phyloP scores from a whole-genome alignment of 2,329 filamentous ascomycete genomes.

The Graphilbum fragrans region DNA sequence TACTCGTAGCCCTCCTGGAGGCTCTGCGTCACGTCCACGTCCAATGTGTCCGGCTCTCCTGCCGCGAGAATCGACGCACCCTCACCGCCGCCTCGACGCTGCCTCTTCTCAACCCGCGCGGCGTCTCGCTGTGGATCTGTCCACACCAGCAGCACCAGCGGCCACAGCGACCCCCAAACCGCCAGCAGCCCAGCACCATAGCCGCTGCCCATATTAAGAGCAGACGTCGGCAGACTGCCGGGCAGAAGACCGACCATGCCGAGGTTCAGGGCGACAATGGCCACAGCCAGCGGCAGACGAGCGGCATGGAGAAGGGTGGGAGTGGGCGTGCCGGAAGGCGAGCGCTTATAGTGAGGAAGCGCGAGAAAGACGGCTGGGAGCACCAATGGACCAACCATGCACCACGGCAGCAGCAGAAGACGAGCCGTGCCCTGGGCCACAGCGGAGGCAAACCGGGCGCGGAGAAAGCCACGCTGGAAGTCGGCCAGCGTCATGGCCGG shows the following conservation, averaged over 20 bases:
- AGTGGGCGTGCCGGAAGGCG: slow-evolving; percentile 18
- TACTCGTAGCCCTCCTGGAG: slow-evolving; percentile 30
- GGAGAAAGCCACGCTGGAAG: slow-evolving; percentile 8
- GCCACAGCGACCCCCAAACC: slow-evolving; percentile 38
- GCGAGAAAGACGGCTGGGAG: slow-evolving; percentile 42
- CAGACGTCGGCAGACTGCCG: slow-evolving; percentile 23
- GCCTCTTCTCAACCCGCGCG: slow-evolving; percentile 36
- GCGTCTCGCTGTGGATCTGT: slow-evolving; percentile 43
- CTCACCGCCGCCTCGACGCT: background rate
- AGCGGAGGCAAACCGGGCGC: slow-evolving; percentile 5
- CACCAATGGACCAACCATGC: slow-evolving; percentile 32
- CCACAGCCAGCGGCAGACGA: slow-evolving; percentile 35
- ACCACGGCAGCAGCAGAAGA: slow-evolving; percentile 41
- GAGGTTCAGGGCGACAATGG: slow-evolving; percentile 29
- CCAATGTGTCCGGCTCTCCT: background rate
- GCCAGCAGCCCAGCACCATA: slow-evolving; percentile 39
- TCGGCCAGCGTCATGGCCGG: slow-evolving; percentile 5
- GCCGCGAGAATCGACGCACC: background rate
- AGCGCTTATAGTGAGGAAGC: slow-evolving; percentile 35
- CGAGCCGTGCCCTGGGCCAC: slow-evolving; percentile 8
- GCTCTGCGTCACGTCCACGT: slow-evolving; percentile 15
- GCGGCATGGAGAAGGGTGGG: slow-evolving; percentile 36
- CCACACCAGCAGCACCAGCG: slow-evolving; percentile 37
- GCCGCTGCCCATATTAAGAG: slow-evolving; percentile 35
- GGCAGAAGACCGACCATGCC: slow-evolving; percentile 21